These are phyloP conservation scores for Melastoma malabathricum DNA, from an alignment of 345 rosid species.

Conservation along the genomic window DNA sequence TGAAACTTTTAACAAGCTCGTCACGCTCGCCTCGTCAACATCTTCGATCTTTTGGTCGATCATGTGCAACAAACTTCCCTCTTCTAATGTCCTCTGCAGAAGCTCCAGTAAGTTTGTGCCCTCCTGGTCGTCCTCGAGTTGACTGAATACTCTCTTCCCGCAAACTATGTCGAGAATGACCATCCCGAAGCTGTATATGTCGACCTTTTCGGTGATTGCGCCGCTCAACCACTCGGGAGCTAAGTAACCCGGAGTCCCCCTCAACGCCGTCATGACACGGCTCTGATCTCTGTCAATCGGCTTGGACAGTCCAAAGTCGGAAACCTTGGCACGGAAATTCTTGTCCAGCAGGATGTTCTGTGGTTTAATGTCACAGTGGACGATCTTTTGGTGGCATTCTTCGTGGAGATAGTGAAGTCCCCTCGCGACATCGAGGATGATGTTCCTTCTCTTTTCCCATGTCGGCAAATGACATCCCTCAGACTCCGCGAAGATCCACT, in stretches of 20 bases:
- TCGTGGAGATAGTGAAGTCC: constrained; percentile 20
- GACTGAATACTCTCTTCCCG: constrained; percentile 4
- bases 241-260: constrained; percentile 8
- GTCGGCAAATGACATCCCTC: not conserved
- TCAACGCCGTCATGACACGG: constrained; percentile 5
- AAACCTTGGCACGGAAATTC: constrained; percentile 9
- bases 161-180: constrained; percentile 3
- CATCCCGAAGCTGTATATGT: constrained; percentile 9
- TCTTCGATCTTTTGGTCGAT: constrained; percentile 10
- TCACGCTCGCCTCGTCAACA: constrained; percentile 10
- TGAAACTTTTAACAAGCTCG: constrained; percentile 18
- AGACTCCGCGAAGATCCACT: constrained; percentile 12
- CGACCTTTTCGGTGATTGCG: constrained; percentile 10
- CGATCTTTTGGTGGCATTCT: constrained; percentile 15
- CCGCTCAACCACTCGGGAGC: constrained; percentile 2
- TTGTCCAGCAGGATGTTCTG: constrained; percentile 10
- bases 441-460: constrained; percentile 20
- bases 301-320: constrained; percentile 13
- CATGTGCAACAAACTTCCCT: constrained; percentile 6
- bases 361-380: constrained; percentile 8
- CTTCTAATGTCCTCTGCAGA: constrained; percentile 7
- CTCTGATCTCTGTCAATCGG: constrained; percentile 8
- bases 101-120: constrained; percentile 3
- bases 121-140: not conserved
- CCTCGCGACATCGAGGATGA: constrained; percentile 20